Evolutionary conservation across 2,329 filamentous ascomycete species (phyloP), one percentile per base, ranked within the genome.

Genomic region (Aureobasidium musti): DNA sequence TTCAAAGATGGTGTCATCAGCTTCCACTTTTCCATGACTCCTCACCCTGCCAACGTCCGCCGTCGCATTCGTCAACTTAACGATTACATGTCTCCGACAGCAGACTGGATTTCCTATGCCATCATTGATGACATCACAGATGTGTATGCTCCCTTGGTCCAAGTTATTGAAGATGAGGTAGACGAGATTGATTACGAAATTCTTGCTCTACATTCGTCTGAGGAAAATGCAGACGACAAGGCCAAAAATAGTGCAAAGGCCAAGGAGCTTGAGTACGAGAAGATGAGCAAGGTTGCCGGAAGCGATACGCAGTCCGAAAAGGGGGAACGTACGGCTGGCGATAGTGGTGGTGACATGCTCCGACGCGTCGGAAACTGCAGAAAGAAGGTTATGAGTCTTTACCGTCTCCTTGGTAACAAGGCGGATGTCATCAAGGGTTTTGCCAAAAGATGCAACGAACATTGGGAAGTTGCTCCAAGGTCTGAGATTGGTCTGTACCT

Each of bases 371-470:
- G 95, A 33, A 92, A 97, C 77, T 96, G 92, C 76, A 87, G 95
- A 72, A 98, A 98, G 83, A 94, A 94, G 76, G 95, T 99, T 70
- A 99, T 99, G 93, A 89, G 91, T 41, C 82, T 99, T 54, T 98
- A 97, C 76, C 87, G 95, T 60, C 82, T 99, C 52, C 82, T 99
- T 21, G 95, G 95, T 65, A 98, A 96, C 79, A 99, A 99, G 80
- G 95, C 95, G 59, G 95, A 99, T 77, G 95, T 99, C 67, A 98
- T 99, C 82, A 98, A 98, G 80, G 95, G 95, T 1, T 99, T 99
- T 74, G 95, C 95, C 5, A 99, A 99, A 80, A 86, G 95, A 17
- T 99, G 95, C 80, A 99, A 97, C 75, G 94, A 99, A 81, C 90
- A 96, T 70, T 99, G 93, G 92, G 91, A 97, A 72, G 91, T 99